phyloP scores from a whole-genome alignment of 1,139 yeast genomes.

The Yarrowia galli region DNA sequence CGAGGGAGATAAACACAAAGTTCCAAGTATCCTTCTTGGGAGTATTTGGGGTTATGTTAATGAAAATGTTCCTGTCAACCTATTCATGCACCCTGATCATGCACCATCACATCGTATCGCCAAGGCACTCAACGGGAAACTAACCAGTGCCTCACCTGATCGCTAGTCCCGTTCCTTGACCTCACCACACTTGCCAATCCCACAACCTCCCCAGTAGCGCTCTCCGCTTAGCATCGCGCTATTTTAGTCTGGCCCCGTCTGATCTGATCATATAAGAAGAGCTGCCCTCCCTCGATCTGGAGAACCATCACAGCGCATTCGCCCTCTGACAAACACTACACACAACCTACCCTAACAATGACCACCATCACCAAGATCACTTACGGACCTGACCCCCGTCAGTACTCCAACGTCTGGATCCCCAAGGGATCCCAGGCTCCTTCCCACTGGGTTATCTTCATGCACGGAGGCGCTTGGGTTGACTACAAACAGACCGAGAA shows the following conservation, averaged over 20 bases:
- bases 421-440: slow-evolving; percentile 16
- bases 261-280: slow-evolving; percentile 12
- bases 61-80: neutral
- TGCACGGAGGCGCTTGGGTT: slow-evolving; percentile 94
- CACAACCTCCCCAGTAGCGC: neutral
- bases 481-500: slow-evolving; percentile 67
- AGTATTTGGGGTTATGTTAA: neutral
- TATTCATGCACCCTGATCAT: neutral
- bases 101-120: neutral
- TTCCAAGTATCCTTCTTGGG: slow-evolving; percentile 5
- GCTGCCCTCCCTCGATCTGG: neutral
- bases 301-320: neutral
- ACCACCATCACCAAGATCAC: slow-evolving; percentile 21
- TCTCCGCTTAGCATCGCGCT: slow-evolving; percentile 21
- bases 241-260: slow-evolving; percentile 1
- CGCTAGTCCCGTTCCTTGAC: slow-evolving; percentile 8
- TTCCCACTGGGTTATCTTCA: slow-evolving; percentile 56
- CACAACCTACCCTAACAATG: slow-evolving; percentile 2
- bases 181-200: neutral
- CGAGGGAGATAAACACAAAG: neutral
- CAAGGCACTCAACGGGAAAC: slow-evolving; percentile 14
- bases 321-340: neutral
- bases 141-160: slow-evolving; percentile 10
- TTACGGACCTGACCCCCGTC: slow-evolving; percentile 40
- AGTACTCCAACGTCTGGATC: slow-evolving; percentile 36